Conservation (phyloP, 441 rosid species). For the Populus trichocarpa region DNA sequence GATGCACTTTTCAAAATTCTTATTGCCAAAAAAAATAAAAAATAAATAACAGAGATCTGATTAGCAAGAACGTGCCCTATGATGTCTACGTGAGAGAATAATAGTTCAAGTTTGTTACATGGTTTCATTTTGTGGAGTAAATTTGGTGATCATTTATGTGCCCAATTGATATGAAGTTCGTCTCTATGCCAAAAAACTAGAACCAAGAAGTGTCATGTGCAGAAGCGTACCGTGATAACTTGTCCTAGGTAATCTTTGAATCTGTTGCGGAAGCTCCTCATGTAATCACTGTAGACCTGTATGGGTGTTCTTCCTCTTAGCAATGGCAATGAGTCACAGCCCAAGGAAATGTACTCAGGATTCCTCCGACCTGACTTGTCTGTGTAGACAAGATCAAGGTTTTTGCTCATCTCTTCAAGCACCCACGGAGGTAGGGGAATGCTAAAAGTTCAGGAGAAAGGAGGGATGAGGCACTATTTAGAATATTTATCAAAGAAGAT, state of each 20-base stretch:
- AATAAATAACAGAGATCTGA: too few species aligned
- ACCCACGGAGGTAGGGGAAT: conserved; percentile 97
- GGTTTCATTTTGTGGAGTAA: neutral
- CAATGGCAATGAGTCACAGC: conserved; percentile 77
- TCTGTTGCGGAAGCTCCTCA: conserved; percentile 84
- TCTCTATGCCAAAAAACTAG: neutral
- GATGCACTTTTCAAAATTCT: too few species aligned
- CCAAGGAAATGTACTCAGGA: conserved; percentile 85
- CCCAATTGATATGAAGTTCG: neutral
- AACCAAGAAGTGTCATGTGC: neutral
- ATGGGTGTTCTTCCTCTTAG: conserved; percentile 89
- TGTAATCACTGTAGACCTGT: conserved; percentile 83
- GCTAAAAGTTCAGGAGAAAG: conserved; percentile 35
- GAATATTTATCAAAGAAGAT: neutral
- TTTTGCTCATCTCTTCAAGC: conserved; percentile 82
- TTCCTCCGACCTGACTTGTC: conserved; percentile 87
- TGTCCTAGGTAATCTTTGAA: conserved; percentile 61
- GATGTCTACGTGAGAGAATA: neutral
- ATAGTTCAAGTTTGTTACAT: neutral
- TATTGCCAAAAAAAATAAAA: too few species aligned
- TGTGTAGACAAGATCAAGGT: conserved; percentile 85
- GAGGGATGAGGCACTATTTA: conserved; percentile 2
- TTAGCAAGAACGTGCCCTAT: neutral
- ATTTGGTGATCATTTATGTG: neutral
- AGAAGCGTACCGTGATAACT: conserved; percentile 63